Evolutionary conservation across 768 basidiomycete species (phyloP).

Genomic region (Lactifluus pinguis): DNA sequence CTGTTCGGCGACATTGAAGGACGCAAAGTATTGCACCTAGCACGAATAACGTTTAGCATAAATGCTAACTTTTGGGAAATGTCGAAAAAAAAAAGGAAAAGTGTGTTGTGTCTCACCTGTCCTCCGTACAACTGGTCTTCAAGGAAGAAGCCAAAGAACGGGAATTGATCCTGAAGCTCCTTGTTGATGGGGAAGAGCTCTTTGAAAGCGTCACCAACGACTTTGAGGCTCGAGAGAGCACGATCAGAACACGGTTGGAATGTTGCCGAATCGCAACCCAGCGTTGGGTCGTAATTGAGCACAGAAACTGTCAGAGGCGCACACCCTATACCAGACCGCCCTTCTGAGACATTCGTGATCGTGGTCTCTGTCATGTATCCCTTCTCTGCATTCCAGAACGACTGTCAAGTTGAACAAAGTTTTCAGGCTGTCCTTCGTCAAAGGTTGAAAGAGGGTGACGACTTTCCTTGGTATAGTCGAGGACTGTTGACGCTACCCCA

Average conservation of each 20-base stretch:
- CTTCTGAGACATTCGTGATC: constrained; percentile 2
- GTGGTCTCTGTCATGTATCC: constrained; percentile 12
- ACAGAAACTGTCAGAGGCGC: not conserved
- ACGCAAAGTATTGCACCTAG: constrained; percentile 26
- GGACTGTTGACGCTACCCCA: not conserved
- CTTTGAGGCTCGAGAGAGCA: constrained; percentile 7
- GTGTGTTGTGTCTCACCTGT: not conserved
- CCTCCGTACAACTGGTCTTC: constrained; percentile 6
- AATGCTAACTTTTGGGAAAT: not conserved
- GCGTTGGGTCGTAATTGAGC: constrained; percentile 10
- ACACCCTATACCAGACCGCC: constrained; percentile 9
- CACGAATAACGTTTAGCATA: not conserved
- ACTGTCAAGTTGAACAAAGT: not conserved
- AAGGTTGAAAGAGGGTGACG: not conserved
- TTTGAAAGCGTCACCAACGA: constrained; percentile 4
- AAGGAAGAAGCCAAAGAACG: not conserved
- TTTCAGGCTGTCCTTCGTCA: not conserved
- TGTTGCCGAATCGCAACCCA: constrained; percentile 10
- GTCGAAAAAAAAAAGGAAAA: no score
- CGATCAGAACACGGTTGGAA: constrained; percentile 15
- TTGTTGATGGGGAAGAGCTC: not conserved
- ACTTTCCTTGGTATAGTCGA: constrained; percentile 9
- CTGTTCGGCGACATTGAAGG: constrained; percentile 25
- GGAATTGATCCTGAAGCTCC: not conserved
- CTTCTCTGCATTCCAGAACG: constrained; percentile 12